A percentile compares a stretch with the other conserved stretches of the same genome.
phyloP scores from a whole-genome alignment of 164 flowering plant species.

The Euptelea pleiosperma region DNA sequence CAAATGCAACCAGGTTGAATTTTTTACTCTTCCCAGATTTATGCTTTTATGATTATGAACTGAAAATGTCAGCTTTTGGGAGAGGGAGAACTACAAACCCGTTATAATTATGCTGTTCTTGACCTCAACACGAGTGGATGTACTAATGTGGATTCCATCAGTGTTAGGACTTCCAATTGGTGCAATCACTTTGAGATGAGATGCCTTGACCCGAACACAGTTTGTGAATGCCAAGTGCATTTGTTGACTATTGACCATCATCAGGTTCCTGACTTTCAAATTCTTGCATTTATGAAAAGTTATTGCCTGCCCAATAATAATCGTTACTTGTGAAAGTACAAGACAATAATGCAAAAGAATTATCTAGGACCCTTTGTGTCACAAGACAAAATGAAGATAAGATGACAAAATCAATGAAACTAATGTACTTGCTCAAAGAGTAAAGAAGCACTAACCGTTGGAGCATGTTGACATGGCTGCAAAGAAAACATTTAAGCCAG shows the following conservation, averaged over 20 bases:
- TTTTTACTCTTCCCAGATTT: not conserved
- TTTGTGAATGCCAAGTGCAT: constrained; percentile 80
- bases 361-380: too few relatives aligned
- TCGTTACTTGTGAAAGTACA: not conserved
- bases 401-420: constrained; percentile 3
- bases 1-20: not conserved
- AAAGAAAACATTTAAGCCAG: constrained; percentile 16
- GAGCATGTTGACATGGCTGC: constrained; percentile 92
- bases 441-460: constrained; percentile 59
- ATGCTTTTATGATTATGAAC: not conserved
- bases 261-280: constrained; percentile 49
- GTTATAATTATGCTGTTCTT: constrained; percentile 52
- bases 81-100: constrained; percentile 39
- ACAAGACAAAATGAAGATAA: too few relatives aligned
- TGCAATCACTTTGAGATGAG: constrained; percentile 53
- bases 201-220: constrained; percentile 47
- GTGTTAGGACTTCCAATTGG: constrained; percentile 87
- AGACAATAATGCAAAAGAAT: too few relatives aligned
- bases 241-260: constrained; percentile 66
- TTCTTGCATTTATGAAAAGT: constrained; percentile 78
- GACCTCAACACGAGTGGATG: constrained; percentile 52
- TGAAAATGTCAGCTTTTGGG: not conserved
- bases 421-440: constrained; percentile 1
- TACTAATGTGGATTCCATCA: constrained; percentile 88
- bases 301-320: constrained; percentile 56